Base-by-base conservation (phyloP, 495 filamentous ascomycete species). In the Neurospora sp. region DNA sequence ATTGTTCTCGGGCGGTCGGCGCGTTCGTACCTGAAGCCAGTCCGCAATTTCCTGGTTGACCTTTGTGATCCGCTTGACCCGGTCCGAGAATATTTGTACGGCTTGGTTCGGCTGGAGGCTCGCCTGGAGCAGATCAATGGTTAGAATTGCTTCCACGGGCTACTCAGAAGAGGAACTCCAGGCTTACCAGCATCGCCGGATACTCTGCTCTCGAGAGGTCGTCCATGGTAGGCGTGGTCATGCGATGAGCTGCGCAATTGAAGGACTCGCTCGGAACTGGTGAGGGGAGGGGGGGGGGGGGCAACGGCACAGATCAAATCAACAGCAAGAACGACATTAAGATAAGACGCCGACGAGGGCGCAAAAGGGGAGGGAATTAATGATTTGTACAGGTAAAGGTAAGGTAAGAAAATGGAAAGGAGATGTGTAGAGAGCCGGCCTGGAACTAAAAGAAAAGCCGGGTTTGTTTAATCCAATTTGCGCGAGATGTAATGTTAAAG, bases 31-130 rank as follows among this genome's bases (percentile, higher is more conserved):
- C 90, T 96, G 93, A 71, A 99, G 87, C 92, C 94, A 99, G 83
- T 98, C 94, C 77, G 96, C 95, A 77, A 99, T 93, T 81, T 97
- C 93, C 75, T 85, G 81, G 84, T 99, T 97, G 86, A 97, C 85
- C 79, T 90, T 92, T 73, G 90, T 89, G 78, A 97, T 95, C 79
- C 93, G 87, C 81, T 92, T 92, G 78, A 98, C 88, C 76, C 96
- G 93, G 79, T 98, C 94, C 79, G 91, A 90, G 71, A 99, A 86
- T 39, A 94, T 88, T 72, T 87, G 87, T 39, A 95, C 93, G 71
- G 96, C 95, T 84, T 96, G 93, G 76, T 84, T 85, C 17, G 96
- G 96, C 77, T 94, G 89, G 76, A 99, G 87, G 75, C 89, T 90
- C 73, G 90, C 91, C 95, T 98, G 78, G 34, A 70, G 39, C 19